Conservation (phyloP, 441 rosid genomes). For the Gossypium gossypioides region DNA sequence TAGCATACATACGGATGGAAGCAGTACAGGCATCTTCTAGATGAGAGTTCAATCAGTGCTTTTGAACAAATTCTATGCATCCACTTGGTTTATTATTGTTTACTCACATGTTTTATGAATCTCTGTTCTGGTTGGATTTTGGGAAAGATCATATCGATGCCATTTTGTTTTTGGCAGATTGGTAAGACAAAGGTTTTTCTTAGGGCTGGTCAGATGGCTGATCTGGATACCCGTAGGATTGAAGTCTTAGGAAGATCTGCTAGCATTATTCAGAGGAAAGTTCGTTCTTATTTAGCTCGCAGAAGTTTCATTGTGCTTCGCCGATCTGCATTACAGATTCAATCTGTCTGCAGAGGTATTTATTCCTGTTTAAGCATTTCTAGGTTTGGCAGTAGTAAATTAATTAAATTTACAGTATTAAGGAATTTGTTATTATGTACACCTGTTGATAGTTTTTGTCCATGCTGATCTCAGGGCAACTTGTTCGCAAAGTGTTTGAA, state of each 20-base stretch:
- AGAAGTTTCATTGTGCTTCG: conserved; percentile 57
- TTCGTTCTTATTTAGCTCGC: conserved; percentile 77
- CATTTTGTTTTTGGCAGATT: conserved; percentile 44
- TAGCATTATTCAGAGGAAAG: conserved; percentile 84
- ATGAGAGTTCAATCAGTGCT: neutral
- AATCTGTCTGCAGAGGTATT: conserved; percentile 86
- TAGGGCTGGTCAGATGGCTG: conserved; percentile 99
- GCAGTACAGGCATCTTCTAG: neutral
- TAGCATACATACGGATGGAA: neutral
- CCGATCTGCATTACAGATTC: conserved; percentile 55
- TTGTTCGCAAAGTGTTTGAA: conserved; percentile 57
- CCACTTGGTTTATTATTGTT: neutral
- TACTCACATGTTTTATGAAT: neutral
- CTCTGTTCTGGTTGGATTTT: neutral
- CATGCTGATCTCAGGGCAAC: conserved; percentile 49
- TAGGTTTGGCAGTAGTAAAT: neutral
- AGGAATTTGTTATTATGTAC: neutral
- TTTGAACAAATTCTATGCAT: neutral
- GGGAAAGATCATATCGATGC: conserved; percentile 2
- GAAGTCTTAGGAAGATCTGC: conserved; percentile 98
- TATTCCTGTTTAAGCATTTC: neutral
- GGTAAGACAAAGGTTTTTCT: conserved; percentile 95
- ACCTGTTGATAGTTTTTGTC: neutral
- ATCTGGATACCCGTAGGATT: conserved; percentile 79
- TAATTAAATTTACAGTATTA: neutral